phyloP scores from a whole-genome alignment of 345 rosid species.

The Gossypium rotundifolium region DNA sequence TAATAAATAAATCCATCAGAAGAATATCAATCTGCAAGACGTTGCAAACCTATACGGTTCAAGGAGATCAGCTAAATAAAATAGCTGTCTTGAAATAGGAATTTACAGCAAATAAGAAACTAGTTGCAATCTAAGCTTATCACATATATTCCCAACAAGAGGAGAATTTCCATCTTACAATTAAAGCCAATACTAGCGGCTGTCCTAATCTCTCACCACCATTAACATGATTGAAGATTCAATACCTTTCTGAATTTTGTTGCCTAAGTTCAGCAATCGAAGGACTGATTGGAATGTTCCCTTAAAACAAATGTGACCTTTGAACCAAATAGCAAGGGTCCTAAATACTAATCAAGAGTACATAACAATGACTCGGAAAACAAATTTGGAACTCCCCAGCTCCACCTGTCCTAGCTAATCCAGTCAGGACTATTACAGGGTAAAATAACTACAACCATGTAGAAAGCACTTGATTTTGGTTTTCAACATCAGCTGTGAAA shows the following conservation, averaged over 20 bases:
- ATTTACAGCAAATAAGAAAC: not conserved
- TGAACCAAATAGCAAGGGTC: not conserved
- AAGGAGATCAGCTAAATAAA: not conserved
- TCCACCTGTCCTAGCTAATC: slow-evolving; percentile 20
- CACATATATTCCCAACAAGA: no score
- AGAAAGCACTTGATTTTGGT: not conserved
- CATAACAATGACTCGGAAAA: not conserved
- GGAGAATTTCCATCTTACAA: no score
- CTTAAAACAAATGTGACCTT: not conserved
- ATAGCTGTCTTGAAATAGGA: not conserved
- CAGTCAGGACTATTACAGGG: slow-evolving; percentile 1
- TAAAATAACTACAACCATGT: slow-evolving; percentile 1
- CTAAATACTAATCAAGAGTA: slow-evolving; percentile 10
- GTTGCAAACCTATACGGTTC: not conserved
- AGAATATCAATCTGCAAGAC: not conserved
- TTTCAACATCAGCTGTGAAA: not conserved
- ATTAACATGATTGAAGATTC: no score
- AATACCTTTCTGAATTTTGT: no score
- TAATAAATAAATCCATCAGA: not conserved
- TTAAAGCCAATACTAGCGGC: no score
- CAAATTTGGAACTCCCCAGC: slow-evolving; percentile 23
- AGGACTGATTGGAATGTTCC: not conserved
- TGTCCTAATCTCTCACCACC: no score
- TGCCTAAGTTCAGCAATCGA: not conserved
- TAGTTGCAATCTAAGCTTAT: no score